phyloP scores from a whole-genome alignment of 2,329 filamentous ascomycete genomes.

The Exophiala sideris region DNA sequence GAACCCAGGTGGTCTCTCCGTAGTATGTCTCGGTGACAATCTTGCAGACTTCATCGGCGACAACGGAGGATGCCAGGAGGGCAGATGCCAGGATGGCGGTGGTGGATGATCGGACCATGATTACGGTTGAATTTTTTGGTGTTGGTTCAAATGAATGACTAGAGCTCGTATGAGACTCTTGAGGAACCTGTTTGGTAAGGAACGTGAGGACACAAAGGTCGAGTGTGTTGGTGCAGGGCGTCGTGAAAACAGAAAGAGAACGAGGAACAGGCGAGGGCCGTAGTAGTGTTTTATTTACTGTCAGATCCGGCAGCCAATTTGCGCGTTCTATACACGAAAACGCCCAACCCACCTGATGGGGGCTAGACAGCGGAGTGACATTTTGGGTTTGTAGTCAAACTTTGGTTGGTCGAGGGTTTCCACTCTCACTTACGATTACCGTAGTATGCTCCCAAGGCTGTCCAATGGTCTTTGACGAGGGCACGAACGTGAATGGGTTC shows the following conservation, averaged over 20 bases:
- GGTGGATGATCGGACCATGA: constrained; percentile 12
- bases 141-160: constrained; percentile 20
- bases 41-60: constrained; percentile 11
- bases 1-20: constrained; percentile 13
- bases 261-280: neutral
- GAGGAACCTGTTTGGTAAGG: constrained; percentile 16
- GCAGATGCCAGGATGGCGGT: constrained; percentile 11
- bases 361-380: constrained; percentile 2
- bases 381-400: neutral
- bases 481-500: no score
- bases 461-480: no score
- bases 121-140: neutral
- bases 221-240: neutral
- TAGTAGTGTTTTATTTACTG: constrained; percentile 1
- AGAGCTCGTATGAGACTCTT: constrained; percentile 18
- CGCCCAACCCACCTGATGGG: neutral
- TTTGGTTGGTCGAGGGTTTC: no score
- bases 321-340: neutral
- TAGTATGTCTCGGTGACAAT: constrained; percentile 18
- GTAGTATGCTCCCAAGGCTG: no score
- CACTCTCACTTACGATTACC: no score
- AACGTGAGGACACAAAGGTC: constrained; percentile 22
- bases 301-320: neutral
- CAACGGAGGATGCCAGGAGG: constrained; percentile 12
- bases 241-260: neutral